Conservation (phyloP, 2,329 filamentous ascomycete genomes). For the Talaromyces marneffei region DNA sequence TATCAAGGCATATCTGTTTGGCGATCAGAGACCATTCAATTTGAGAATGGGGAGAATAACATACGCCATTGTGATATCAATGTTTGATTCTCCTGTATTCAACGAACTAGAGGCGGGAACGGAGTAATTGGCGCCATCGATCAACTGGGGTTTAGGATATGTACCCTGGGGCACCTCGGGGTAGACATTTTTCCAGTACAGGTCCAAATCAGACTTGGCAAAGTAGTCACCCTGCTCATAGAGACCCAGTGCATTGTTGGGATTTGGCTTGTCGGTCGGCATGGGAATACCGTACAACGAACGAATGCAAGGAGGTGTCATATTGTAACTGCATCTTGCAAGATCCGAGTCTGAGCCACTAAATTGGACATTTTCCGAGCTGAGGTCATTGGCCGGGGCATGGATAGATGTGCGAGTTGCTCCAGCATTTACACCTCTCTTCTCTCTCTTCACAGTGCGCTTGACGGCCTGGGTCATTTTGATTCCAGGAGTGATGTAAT, state of each 20-base stretch:
- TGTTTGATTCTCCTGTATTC: slow-evolving; percentile 44
- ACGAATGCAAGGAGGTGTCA: slow-evolving; percentile 13
- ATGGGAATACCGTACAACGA: slow-evolving; percentile 11
- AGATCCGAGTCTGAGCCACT: background rate
- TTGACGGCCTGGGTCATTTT: slow-evolving; percentile 15
- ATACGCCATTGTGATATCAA: slow-evolving; percentile 51
- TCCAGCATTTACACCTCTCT: slow-evolving; percentile 2
- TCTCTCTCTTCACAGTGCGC: background rate
- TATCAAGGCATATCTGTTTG: slow-evolving; percentile 43
- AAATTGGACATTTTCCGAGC: background rate
- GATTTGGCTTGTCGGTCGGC: background rate
- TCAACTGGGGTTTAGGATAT: slow-evolving; percentile 11
- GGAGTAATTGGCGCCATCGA: slow-evolving; percentile 36
- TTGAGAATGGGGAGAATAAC: background rate
- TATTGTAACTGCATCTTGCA: slow-evolving; percentile 12
- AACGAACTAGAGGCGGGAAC: slow-evolving; percentile 29
- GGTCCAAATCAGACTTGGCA: slow-evolving; percentile 13
- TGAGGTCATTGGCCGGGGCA: background rate
- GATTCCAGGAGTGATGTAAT: slow-evolving; percentile 14
- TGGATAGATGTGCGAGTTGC: slow-evolving; percentile 4
- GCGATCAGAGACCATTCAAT: background rate
- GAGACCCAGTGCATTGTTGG: slow-evolving; percentile 11
- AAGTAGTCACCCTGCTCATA: slow-evolving; percentile 16
- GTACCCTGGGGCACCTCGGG: slow-evolving; percentile 12
- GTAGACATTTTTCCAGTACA: slow-evolving; percentile 14